phyloP scores from a whole-genome alignment of 1,139 yeast genomes.

The Yamadazyma songkhlaensis region DNA sequence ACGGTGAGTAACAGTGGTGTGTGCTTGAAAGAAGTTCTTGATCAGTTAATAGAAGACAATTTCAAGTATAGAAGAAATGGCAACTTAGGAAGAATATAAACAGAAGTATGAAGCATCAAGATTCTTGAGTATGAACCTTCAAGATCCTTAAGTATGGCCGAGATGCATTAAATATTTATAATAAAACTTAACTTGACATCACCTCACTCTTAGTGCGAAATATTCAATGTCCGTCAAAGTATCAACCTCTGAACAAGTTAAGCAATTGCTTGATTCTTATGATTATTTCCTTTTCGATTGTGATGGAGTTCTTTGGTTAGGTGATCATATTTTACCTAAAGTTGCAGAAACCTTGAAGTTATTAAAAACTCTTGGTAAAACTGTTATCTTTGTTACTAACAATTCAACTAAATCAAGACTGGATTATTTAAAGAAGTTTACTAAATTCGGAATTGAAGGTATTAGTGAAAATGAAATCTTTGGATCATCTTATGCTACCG shows the following conservation, averaged over 20 bases:
- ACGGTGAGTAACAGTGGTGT: too few relatives aligned
- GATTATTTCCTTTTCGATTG: conserved; percentile 47
- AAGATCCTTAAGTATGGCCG: too few relatives aligned
- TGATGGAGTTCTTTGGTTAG: conserved; percentile 50
- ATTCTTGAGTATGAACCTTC: too few relatives aligned
- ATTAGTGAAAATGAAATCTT: conserved; percentile 74
- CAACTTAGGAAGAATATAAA: too few relatives aligned
- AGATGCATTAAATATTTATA: too few relatives aligned
- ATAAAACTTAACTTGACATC: too few relatives aligned
- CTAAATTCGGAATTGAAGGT: conserved; percentile 62
- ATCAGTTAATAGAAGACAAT: too few relatives aligned
- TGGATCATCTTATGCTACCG: conserved; percentile 90
- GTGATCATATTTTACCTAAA: conserved; percentile 43
- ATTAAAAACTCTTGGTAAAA: conserved; percentile 44
- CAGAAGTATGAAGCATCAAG: too few relatives aligned
- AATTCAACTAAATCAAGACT: conserved; percentile 87
- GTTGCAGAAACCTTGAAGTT: conserved; percentile 38
- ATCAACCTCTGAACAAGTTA: conserved; percentile 16
- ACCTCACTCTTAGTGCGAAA: background rate
- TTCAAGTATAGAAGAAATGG: conserved; percentile 1
- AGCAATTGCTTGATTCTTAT: conserved; percentile 25
- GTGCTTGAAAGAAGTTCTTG: too few relatives aligned
- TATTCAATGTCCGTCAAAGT: conserved; percentile 17
- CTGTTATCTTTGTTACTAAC: conserved; percentile 86
- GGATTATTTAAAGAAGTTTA: conserved; percentile 74